These are phyloP conservation scores for Mollisia scopiformis DNA, from an alignment of 2,329 filamentous ascomycete genomes.

Conservation along the genomic window DNA sequence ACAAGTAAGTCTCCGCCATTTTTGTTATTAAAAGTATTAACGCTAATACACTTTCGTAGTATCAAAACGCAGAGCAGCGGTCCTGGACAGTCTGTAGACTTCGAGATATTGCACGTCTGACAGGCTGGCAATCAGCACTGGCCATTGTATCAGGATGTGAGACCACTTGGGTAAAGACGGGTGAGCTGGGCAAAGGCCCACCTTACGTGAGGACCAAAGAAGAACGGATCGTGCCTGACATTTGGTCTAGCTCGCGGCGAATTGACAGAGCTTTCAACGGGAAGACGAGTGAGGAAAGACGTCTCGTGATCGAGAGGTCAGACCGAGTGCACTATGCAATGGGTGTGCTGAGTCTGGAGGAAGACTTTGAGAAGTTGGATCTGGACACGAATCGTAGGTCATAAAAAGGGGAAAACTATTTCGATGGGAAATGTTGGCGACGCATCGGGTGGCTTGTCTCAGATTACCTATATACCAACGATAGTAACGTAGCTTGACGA, in stretches of 20 bases:
- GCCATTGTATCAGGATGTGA: conserved; percentile 86
- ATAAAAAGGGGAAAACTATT: not conserved
- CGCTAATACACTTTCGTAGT: conserved; percentile 49
- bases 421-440: not conserved
- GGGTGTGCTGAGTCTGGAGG: conserved; percentile 77
- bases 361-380: conserved; percentile 69
- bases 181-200: conserved; percentile 73
- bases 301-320: conserved; percentile 62
- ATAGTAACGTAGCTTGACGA: not conserved
- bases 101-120: conserved; percentile 75
- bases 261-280: conserved; percentile 56
- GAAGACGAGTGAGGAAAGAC: conserved; percentile 46
- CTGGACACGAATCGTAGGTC: conserved; percentile 35
- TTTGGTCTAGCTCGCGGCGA: conserved; percentile 54
- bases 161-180: conserved; percentile 78
- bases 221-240: conserved; percentile 38
- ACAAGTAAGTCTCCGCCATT: conserved; percentile 49
- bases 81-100: conserved; percentile 77
- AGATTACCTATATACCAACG: not conserved
- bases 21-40: not conserved
- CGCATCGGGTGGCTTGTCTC: not conserved
- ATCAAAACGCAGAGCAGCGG: conserved; percentile 70
- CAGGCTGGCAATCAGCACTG: conserved; percentile 83
- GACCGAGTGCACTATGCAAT: conserved; percentile 75
- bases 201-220: conserved; percentile 62